Base-by-base conservation (phyloP, 2,329 filamentous ascomycete genomes). In the Microsporum canis region DNA sequence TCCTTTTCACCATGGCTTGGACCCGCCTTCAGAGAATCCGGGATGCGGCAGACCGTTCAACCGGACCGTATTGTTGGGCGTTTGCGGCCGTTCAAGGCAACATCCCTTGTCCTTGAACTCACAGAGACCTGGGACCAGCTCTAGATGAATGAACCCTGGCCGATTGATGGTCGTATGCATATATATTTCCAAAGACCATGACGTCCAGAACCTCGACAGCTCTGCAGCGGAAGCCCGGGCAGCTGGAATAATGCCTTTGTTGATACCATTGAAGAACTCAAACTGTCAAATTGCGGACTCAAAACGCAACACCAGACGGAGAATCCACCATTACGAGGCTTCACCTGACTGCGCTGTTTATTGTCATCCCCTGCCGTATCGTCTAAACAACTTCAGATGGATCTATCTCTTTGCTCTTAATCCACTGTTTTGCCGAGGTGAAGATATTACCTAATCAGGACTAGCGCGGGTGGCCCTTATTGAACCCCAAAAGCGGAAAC, bases 401-500 rank as follows among this genome's bases (percentile, higher is more conserved):
- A 23, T 36, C 36, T 23, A 14, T 53, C 27, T 33, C 31, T 33
- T 33, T 7, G 7, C 3, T 10, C 14, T 31, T 31, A 3, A 8
- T n/a, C 8, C 14, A 8, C 17, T 23, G 17, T 53, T 45, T 55
- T 57, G 31, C 17, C 36, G 12, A 33, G 23, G 12, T 34, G 31
- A 31, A 60, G 29, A 6, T 34, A 41, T 55, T 60, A 17, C 60
- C 60, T 49, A 57, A 59, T 59, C 38, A 8, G 60, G 60, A 47
- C 56, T 63, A 58, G 61, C 29, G 38, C 23, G 14, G 33, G 34
- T 10, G 31, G 14, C 12, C 29, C 41, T 60, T 59, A 65, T 65
- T 65, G 62, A 64, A 14, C 58, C 41, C 62, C 64, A 27, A 61
- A 64, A 62, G 38, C 64, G 62, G 62, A 62, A 14, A 12, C 55